Percentiles rank a stretch among this genome's conserved stretches.
Evolutionary conservation across 2,329 filamentous ascomycete genomes (phyloP).

Genomic region (Hypoxylon sp.): DNA sequence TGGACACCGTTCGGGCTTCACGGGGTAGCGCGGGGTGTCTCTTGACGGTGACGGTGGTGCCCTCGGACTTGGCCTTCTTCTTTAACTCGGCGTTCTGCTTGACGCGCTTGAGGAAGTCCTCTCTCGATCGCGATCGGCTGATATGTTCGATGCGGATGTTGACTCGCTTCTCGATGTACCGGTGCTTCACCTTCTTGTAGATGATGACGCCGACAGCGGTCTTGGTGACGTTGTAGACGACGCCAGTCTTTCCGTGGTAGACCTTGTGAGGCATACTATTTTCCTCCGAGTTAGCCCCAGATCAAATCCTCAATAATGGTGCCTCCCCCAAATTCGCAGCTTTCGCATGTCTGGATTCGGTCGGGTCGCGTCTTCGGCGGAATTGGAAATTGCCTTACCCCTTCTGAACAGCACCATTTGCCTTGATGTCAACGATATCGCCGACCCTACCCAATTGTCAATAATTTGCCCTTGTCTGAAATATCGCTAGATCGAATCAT

Average conservation of each 20-base stretch:
- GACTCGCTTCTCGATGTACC: constrained; percentile 99
- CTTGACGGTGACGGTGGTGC: constrained; percentile 92
- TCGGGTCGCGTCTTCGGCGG: constrained; percentile 36
- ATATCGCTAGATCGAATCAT: constrained; percentile 54
- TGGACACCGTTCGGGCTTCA: constrained; percentile 82
- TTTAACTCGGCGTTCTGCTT: constrained; percentile 96
- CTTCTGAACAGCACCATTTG: constrained; percentile 98
- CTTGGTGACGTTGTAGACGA: constrained; percentile 99
- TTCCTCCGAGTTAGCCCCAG: constrained; percentile 55
- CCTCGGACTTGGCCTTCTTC: constrained; percentile 92
- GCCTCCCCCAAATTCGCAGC: constrained; percentile 27
- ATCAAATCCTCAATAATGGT: neutral
- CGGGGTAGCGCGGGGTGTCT: constrained; percentile 86
- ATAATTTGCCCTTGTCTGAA: constrained; percentile 47
- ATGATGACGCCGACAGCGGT: constrained; percentile 97
- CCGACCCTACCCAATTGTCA: constrained; percentile 79
- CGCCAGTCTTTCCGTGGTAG: constrained; percentile 91
- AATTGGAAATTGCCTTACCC: constrained; percentile 74
- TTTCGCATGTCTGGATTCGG: constrained; percentile 27
- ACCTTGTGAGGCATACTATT: constrained; percentile 46
- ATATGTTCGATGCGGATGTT: constrained; percentile 99
- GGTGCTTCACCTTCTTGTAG: constrained; percentile 99
- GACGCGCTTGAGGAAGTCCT: constrained; percentile 96
- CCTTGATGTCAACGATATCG: constrained; percentile 99
- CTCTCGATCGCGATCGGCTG: constrained; percentile 91